These are phyloP conservation scores for Athelia sp. DNA, from an alignment of 1,284 basidiomycete species.

Conservation along the genomic window DNA sequence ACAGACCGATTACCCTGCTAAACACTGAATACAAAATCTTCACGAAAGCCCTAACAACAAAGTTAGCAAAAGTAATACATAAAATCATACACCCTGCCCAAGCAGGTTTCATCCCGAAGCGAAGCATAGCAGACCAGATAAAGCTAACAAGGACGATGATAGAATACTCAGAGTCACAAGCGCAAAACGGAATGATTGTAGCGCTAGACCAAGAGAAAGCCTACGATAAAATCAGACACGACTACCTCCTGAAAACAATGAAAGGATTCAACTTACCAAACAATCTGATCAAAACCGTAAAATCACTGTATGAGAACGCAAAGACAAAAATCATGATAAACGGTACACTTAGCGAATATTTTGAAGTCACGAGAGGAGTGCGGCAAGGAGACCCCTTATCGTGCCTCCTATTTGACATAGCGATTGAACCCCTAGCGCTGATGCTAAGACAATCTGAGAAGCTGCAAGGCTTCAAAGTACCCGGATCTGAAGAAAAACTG, in stretches of 20 bases:
- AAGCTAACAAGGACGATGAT: slow-evolving; percentile 22
- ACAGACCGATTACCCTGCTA: slow-evolving; percentile 11
- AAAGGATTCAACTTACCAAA: background rate
- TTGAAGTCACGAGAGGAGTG: slow-evolving; percentile 5
- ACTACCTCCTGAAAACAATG: slow-evolving; percentile 7
- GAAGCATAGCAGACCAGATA: slow-evolving; percentile 25
- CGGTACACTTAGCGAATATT: slow-evolving; percentile 4
- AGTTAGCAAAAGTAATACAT: slow-evolving; percentile 12
- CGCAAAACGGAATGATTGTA: slow-evolving; percentile 24
- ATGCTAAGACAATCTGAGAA: slow-evolving; percentile 18
- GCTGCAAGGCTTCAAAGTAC: background rate
- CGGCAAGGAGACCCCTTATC: slow-evolving; percentile 24
- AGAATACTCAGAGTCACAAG: slow-evolving; percentile 16
- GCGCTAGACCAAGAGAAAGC: slow-evolving; percentile 35
- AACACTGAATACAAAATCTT: slow-evolving; percentile 16
- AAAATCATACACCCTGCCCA: slow-evolving; percentile 24
- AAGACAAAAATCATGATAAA: slow-evolving; percentile 8
- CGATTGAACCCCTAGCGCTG: slow-evolving; percentile 27
- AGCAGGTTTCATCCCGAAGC: slow-evolving; percentile 28
- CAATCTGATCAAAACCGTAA: slow-evolving; percentile 2
- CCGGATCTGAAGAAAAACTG: background rate
- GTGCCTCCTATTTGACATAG: slow-evolving; percentile 32
- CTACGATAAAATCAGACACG: slow-evolving; percentile 21
- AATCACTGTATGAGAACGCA: slow-evolving; percentile 6
- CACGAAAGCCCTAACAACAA: slow-evolving; percentile 10